Evolutionary conservation across 192 early-diverging fungal species (phyloP).

Genomic region (Dispira simplex): DNA sequence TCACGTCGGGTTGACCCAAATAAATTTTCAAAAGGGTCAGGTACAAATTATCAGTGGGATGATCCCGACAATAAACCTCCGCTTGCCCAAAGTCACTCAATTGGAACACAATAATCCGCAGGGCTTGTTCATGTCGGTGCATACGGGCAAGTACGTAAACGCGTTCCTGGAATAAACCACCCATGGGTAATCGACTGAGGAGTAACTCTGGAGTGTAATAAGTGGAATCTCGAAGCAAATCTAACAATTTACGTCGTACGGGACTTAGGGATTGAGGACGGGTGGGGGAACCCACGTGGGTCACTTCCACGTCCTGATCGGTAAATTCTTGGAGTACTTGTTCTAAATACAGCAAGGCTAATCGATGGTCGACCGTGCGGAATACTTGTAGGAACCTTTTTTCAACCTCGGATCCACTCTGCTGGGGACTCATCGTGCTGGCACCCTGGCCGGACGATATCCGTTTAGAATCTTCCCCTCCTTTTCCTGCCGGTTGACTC

Average conservation of each 20-base stretch:
- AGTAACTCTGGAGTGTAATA: slow-evolving; percentile 63
- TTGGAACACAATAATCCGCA: slow-evolving; percentile 68
- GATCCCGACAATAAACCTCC: slow-evolving; percentile 46
- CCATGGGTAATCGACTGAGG: slow-evolving; percentile 54
- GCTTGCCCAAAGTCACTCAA: slow-evolving; percentile 34
- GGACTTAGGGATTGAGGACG: neutral
- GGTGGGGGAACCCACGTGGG: too few species aligned
- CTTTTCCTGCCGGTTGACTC: neutral
- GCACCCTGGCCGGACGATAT: neutral
- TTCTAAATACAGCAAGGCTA: slow-evolving; percentile 7
- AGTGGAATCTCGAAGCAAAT: slow-evolving; percentile 52
- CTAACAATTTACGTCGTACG: slow-evolving; percentile 36
- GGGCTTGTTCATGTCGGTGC: slow-evolving; percentile 72
- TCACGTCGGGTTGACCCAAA: slow-evolving; percentile 27
- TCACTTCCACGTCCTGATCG: neutral
- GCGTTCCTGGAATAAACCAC: slow-evolving; percentile 70
- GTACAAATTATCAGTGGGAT: slow-evolving; percentile 39
- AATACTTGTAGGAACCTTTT: neutral
- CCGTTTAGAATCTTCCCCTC: neutral
- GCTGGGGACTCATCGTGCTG: neutral
- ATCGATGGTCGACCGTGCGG: neutral
- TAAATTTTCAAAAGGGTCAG: slow-evolving; percentile 46
- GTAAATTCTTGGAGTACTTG: neutral
- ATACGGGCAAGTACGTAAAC: slow-evolving; percentile 66
- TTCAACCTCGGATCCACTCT: neutral